Conservation (phyloP, 2,329 filamentous ascomycete species). For the Plenodomus biglobosus region DNA sequence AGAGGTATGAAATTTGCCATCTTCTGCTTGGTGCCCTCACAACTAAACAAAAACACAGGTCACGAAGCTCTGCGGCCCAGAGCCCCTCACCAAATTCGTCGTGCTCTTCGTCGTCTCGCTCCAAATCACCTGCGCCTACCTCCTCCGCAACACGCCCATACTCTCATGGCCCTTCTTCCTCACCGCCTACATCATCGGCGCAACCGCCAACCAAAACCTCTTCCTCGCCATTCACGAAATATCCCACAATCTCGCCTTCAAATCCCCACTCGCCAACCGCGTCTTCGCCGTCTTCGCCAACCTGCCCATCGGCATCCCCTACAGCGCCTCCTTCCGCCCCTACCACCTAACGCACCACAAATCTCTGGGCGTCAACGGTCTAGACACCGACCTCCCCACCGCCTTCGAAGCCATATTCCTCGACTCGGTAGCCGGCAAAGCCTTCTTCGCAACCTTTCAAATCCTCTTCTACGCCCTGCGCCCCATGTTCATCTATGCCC, state of each 20-base stretch:
- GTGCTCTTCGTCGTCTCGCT: slow-evolving; percentile 80
- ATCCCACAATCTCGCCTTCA: slow-evolving; percentile 94
- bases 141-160: slow-evolving; percentile 75
- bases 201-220: slow-evolving; percentile 96
- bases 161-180: slow-evolving; percentile 83
- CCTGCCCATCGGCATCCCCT: slow-evolving; percentile 91
- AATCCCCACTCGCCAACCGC: slow-evolving; percentile 75
- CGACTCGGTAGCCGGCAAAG: slow-evolving; percentile 92
- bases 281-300: slow-evolving; percentile 92
- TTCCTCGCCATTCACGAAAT: slow-evolving; percentile 99
- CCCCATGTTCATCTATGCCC: slow-evolving; percentile 89
- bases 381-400: slow-evolving; percentile 95
- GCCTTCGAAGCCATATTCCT: slow-evolving; percentile 88
- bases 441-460: slow-evolving; percentile 99
- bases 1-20: slow-evolving; percentile 61
- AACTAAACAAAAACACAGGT: slow-evolving; percentile 58
- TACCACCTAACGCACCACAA: slow-evolving; percentile 99
- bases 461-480: slow-evolving; percentile 98
- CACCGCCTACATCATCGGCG: slow-evolving; percentile 87
- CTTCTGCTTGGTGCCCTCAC: not conserved
- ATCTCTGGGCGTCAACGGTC: slow-evolving; percentile 90
- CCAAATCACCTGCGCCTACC: slow-evolving; percentile 75
- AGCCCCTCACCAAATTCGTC: slow-evolving; percentile 93
- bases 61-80: slow-evolving; percentile 93
- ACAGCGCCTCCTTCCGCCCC: slow-evolving; percentile 94